Conservation (phyloP, 345 rosid genomes). For the Diplotaxis tenuifolia region DNA sequence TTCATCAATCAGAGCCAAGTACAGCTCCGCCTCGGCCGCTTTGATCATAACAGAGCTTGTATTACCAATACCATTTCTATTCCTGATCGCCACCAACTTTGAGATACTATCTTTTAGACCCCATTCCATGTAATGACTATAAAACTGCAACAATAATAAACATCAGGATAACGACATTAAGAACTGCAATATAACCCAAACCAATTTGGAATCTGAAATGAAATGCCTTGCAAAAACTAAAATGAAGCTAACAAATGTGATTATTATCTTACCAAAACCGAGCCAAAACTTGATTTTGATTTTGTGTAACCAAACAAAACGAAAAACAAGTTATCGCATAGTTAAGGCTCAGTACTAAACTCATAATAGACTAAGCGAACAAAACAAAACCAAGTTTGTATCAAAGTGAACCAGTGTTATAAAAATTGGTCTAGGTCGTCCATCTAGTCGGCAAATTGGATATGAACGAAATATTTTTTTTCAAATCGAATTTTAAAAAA, state of each 20-base stretch:
- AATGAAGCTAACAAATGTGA: background rate
- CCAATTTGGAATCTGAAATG: background rate
- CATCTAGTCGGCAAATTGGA: too few species aligned
- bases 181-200: background rate
- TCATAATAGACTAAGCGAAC: too few species aligned
- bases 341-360: too few species aligned
- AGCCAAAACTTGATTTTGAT: background rate
- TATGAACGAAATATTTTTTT: too few species aligned
- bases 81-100: constrained; percentile 50
- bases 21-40: constrained; percentile 5
- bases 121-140: background rate
- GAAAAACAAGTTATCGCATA: background rate
- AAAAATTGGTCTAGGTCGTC: too few species aligned
- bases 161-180: background rate
- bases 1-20: constrained; percentile 41
- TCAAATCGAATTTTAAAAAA: too few species aligned
- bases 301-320: background rate
- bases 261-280: background rate
- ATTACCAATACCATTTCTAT: constrained; percentile 42
- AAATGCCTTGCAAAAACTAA: background rate
- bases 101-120: background rate
- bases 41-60: constrained; percentile 44
- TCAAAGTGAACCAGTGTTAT: too few species aligned
- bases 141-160: background rate
- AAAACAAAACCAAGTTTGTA: too few species aligned